A percentile compares a stretch with the other conserved stretches of the same genome.
Evolutionary conservation across 1,284 basidiomycete genomes (phyloP).

Genomic region (Trametes hirsuta): DNA sequence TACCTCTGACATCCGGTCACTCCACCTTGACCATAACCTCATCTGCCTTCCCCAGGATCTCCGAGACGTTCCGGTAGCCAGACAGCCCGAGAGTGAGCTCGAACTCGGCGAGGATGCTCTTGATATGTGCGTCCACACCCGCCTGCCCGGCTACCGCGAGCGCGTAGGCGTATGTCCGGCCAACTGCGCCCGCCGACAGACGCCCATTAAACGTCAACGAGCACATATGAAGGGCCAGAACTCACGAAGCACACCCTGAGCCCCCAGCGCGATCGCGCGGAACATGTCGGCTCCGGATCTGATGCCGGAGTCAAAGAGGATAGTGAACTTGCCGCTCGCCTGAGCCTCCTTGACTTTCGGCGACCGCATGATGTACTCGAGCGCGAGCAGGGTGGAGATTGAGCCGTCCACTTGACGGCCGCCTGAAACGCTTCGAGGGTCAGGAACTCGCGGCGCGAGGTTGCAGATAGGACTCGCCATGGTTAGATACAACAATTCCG

Average conservation of each 20-base stretch:
- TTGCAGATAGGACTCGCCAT: conserved; percentile 45
- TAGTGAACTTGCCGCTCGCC: conserved; percentile 56
- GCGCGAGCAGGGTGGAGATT: conserved; percentile 70
- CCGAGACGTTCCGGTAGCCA: conserved; percentile 43
- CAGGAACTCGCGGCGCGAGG: not conserved
- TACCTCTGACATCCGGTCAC: conserved; percentile 72
- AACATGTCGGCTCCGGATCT: conserved; percentile 78
- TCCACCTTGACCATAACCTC: conserved; percentile 78
- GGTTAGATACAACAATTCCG: conserved; percentile 82
- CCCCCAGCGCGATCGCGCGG: conserved; percentile 77
- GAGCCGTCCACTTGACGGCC: conserved; percentile 84
- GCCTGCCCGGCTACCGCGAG: conserved; percentile 54
- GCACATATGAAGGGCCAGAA: conserved; percentile 47
- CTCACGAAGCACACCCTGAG: conserved; percentile 65
- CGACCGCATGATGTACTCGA: conserved; percentile 64
- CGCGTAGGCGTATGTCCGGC: conserved; percentile 54
- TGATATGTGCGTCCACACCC: conserved; percentile 58
- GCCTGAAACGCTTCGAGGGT: conserved; percentile 42
- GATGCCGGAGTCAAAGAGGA: conserved; percentile 83
- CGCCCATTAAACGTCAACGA: conserved; percentile 24
- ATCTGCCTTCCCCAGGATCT: conserved; percentile 42
- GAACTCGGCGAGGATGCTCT: conserved; percentile 54
- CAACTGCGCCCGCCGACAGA: conserved; percentile 56
- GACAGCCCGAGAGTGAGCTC: conserved; percentile 54
- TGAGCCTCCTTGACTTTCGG: conserved; percentile 61